These are phyloP conservation scores for Primulina eburnea DNA, from an alignment of 257 asterid species.

Conservation along the genomic window DNA sequence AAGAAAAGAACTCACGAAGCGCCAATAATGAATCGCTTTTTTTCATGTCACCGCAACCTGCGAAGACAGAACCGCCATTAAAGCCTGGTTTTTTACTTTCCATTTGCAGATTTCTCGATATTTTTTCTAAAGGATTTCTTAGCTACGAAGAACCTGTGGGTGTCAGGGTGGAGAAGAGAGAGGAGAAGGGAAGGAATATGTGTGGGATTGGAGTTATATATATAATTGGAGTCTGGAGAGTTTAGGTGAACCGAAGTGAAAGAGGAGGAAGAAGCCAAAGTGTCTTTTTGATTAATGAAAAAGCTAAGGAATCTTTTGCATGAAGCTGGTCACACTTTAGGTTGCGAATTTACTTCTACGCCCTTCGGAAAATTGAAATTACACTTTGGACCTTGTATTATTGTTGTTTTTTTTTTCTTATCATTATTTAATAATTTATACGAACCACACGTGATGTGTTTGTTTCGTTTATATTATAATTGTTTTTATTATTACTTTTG, in stretches of 20 bases:
- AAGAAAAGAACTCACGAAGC: conserved; percentile 42
- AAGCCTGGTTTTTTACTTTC: conserved; percentile 29
- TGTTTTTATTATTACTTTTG: too few species aligned
- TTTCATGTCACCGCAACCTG: conserved; percentile 40
- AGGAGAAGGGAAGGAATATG: conserved; percentile 29
- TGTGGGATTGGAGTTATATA: conserved; percentile 31
- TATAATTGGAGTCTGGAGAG: conserved; percentile 26
- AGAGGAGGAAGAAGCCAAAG: conserved; percentile 40
- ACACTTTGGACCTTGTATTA: too few species aligned
- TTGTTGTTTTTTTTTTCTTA: too few species aligned
- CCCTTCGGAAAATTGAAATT: too few species aligned
- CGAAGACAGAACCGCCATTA: conserved; percentile 33
- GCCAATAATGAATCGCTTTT: conserved; percentile 57
- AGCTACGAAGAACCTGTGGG: conserved; percentile 23
- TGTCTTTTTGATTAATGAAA: conserved; percentile 27
- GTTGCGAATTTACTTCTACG: too few species aligned
- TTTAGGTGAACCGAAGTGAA: conserved; percentile 23
- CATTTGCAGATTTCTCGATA: conserved; percentile 22
- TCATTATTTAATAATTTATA: too few species aligned
- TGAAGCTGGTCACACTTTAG: conserved; percentile 7
- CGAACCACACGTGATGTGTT: too few species aligned
- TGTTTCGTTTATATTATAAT: too few species aligned
- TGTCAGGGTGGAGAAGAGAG: conserved; percentile 12
- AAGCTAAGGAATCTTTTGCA: conserved; percentile 47
- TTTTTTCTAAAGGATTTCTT: conserved; percentile 13